phyloP scores from a whole-genome alignment of 306 rosid species.

The Dryas drummondii region DNA sequence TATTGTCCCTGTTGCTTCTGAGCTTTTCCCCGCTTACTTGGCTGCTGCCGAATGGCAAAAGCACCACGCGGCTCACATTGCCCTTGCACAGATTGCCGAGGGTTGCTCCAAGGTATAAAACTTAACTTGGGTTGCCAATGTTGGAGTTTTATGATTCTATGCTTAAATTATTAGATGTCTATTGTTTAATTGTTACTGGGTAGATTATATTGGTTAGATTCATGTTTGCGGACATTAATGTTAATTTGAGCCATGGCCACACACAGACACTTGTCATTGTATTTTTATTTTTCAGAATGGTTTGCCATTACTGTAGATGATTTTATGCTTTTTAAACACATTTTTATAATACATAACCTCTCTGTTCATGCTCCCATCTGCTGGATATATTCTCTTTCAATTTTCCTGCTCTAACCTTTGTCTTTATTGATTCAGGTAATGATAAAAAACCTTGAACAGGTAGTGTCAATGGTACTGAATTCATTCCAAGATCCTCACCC shows the following conservation, averaged over 20 bases:
- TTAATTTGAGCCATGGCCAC: background rate
- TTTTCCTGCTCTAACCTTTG: background rate
- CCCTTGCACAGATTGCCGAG: slow-evolving; percentile 71
- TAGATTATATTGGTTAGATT: background rate
- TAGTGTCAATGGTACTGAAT: slow-evolving; percentile 59
- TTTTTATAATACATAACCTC: background rate
- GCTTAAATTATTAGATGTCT: background rate
- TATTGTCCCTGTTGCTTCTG: slow-evolving; percentile 63
- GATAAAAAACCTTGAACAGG: slow-evolving; percentile 62
- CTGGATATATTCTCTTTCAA: background rate
- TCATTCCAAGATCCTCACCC: slow-evolving; percentile 57
- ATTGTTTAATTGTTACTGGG: background rate
- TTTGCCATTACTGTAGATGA: slow-evolving; percentile 1
- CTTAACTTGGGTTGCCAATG: background rate
- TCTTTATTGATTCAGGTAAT: slow-evolving; percentile 48
- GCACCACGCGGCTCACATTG: slow-evolving; percentile 69
- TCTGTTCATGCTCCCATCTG: background rate
- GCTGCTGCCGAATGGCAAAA: slow-evolving; percentile 75
- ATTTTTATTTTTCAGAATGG: background rate
- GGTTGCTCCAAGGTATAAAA: slow-evolving; percentile 65
- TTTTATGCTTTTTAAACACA: background rate
- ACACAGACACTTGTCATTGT: background rate
- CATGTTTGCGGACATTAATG: background rate
- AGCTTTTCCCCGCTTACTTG: slow-evolving; percentile 48
- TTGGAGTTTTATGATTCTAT: background rate